These are phyloP conservation scores for Rhizopogon roseolus DNA, from an alignment of 768 basidiomycete species.

Conservation along the genomic window DNA sequence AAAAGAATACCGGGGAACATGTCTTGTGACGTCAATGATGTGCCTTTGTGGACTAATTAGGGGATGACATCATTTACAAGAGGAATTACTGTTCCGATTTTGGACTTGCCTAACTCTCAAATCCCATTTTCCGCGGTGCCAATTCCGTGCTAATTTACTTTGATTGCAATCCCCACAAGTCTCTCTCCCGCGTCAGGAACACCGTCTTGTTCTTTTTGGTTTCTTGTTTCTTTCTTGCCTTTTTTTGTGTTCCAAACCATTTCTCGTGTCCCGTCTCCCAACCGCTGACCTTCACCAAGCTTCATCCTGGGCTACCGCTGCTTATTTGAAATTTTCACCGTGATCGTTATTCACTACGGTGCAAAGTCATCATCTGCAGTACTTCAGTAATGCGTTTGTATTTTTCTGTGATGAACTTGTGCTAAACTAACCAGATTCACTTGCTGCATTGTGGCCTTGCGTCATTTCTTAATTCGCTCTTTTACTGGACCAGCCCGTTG, in stretches of 20 bases:
- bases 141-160: constrained; percentile 7
- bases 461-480: constrained; percentile 17
- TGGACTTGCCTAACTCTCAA: constrained; percentile 12
- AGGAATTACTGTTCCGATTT: constrained; percentile 7
- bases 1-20: constrained; percentile 7
- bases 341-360: constrained; percentile 2
- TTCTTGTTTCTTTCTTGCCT: constrained; percentile 1
- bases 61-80: constrained; percentile 23
- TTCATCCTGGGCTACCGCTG: not conserved
- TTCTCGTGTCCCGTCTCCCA: not conserved
- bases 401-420: constrained; percentile 13
- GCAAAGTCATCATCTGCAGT: not conserved
- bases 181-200: not conserved
- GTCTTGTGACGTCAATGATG: constrained; percentile 20
- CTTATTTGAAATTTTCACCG: constrained; percentile 3
- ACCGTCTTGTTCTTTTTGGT: not conserved
- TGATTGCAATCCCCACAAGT: not conserved
- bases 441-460: constrained; percentile 13
- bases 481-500: constrained; percentile 15
- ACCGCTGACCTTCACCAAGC: not conserved
- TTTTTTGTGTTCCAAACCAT: not conserved
- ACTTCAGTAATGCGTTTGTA: constrained; percentile 12
- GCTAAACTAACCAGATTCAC: constrained; percentile 10
- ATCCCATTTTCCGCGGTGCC: constrained; percentile 8
- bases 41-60: constrained; percentile 12